Conservation (phyloP, 176 grass and related monocot species). For the Cenchrus purpureus region DNA sequence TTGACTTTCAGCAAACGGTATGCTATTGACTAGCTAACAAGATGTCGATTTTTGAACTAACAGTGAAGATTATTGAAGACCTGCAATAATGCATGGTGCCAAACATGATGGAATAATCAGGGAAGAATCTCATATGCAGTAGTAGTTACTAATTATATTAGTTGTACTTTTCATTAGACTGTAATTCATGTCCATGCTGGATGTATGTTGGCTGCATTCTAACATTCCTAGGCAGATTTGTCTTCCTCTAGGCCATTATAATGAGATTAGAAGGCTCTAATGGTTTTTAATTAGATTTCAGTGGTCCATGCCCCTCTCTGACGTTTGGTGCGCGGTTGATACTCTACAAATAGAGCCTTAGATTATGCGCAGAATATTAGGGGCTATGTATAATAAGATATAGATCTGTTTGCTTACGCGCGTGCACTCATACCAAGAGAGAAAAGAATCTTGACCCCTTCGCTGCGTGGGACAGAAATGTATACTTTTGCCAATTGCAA, state of each 20-base stretch:
- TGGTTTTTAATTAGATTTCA: conserved; percentile 45
- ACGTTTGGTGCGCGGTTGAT: conserved; percentile 44
- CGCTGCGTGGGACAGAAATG: neutral
- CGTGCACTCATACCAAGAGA: conserved; percentile 39
- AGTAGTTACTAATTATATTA: conserved; percentile 2
- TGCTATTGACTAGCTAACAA: neutral
- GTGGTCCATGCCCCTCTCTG: conserved; percentile 38
- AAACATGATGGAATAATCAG: conserved; percentile 10
- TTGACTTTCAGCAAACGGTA: neutral
- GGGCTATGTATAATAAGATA: conserved; percentile 15
- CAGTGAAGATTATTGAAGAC: neutral
- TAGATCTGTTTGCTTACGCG: conserved; percentile 42
- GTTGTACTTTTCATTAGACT: conserved; percentile 21
- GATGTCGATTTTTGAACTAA: neutral
- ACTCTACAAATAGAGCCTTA: conserved; percentile 30
- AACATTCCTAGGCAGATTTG: conserved; percentile 51
- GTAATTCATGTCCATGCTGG: conserved; percentile 28
- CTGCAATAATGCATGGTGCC: neutral
- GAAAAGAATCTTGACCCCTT: conserved; percentile 52
- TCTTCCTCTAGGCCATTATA: conserved; percentile 42
- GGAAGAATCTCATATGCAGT: conserved; percentile 27
- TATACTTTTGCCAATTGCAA: conserved; percentile 4
- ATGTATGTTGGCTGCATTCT: conserved; percentile 27
- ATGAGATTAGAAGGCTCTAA: conserved; percentile 55
- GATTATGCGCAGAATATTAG: conserved; percentile 41